Conservation (phyloP, 129 eudicot species). For the Silybum marianum region DNA sequence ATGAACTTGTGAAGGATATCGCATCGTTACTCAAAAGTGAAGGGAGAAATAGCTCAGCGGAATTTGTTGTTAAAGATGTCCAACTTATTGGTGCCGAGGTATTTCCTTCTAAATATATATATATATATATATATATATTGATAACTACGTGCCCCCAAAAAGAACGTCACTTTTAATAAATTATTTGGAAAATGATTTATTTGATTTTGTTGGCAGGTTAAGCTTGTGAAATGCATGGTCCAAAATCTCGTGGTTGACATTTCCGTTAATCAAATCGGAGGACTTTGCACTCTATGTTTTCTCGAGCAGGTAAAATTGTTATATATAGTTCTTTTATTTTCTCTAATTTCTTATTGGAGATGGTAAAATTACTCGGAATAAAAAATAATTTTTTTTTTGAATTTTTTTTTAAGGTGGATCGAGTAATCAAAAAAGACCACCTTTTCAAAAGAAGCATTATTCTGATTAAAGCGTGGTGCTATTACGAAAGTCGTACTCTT, state of each 20-base stretch:
- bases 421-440: slow-evolving; percentile 76
- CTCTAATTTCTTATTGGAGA: neutral
- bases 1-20: slow-evolving; percentile 61
- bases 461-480: slow-evolving; percentile 96
- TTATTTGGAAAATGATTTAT: slow-evolving; percentile 16
- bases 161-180: neutral
- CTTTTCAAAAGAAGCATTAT: slow-evolving; percentile 86
- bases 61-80: slow-evolving; percentile 75
- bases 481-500: slow-evolving; percentile 87
- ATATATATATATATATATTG: too few relatives aligned
- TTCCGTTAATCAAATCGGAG: slow-evolving; percentile 89
- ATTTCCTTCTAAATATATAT: neutral
- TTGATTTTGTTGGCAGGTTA: slow-evolving; percentile 69
- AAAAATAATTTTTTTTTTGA: too few relatives aligned
- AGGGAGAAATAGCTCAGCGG: slow-evolving; percentile 50
- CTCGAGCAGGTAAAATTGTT: slow-evolving; percentile 66
- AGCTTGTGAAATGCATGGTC: slow-evolving; percentile 90
- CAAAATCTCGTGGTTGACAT: slow-evolving; percentile 86
- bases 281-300: slow-evolving; percentile 88
- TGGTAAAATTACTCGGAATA: too few relatives aligned
- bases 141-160: too few relatives aligned
- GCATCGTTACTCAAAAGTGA: slow-evolving; percentile 65
- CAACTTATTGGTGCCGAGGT: slow-evolving; percentile 95
- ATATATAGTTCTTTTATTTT: neutral
- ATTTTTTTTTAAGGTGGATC: slow-evolving; percentile 54